Evolutionary conservation across 2,329 filamentous ascomycete species (phyloP), one percentile per base, ranked within the genome.

Genomic region (Graphium sp.): DNA sequence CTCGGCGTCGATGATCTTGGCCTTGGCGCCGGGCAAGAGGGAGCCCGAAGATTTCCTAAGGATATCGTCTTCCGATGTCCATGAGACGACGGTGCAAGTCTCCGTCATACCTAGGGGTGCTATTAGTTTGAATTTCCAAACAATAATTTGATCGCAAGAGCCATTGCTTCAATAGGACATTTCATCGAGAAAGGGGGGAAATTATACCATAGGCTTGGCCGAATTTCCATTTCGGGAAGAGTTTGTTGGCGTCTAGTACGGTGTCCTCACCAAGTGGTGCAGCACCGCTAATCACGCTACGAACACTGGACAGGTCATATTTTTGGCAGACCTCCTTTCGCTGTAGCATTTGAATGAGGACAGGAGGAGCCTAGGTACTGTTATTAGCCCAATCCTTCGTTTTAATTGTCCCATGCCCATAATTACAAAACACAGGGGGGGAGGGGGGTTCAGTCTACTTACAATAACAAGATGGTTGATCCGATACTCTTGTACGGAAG

Each of bases 91-190:
- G 0, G 79, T 81, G 24, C 58, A 63, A 0, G 76, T 79, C 44
- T 87, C 80, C 0, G 80, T 85, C 37, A 84, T 58, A 15, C 77
- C 70, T 74, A 26, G 4, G n/a, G n/a, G n/a, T n/a, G n/a, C n/a
- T n/a, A n/a, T n/a, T n/a, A n/a, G n/a, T 9, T 6, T 10, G 1
- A 8, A 15, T n/a, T 12, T 4, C 26, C 22, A 29, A 6, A 20
- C 19, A 15, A 20, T 27, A 31, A 32, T 22, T 7, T 23, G 7
- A 22, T 20, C 11, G 15, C 6, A 28, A 4, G 18, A 30, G 9
- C 16, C 11, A 24, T 15, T 21, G 20, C 5, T 24, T 15, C 7
- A 6, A 17, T 10, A 7, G n/a, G n/a, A n/a, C n/a, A n/a, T n/a
- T n/a, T n/a, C n/a, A n/a, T n/a, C n/a, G 37, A 32, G 47, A 22